Percentiles rank a stretch among this genome's conserved stretches.
Conservation (phyloP, 768 basidiomycete species). For the Auriscalpium microsporum region DNA sequence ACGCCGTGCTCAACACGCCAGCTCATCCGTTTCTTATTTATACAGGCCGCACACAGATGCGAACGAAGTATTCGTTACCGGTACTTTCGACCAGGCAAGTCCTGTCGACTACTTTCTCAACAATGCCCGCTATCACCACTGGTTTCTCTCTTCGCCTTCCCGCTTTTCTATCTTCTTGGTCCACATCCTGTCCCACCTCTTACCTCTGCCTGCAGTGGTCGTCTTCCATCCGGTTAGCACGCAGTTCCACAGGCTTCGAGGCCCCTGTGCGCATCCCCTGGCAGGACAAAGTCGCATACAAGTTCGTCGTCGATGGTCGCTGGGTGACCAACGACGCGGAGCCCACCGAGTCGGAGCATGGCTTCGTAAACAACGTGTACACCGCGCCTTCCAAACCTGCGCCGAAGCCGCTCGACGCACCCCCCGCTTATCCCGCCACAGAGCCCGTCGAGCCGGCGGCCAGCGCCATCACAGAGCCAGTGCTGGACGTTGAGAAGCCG, state of each 20-base stretch:
- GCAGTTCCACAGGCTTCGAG: conserved; percentile 21
- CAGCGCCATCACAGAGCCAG: not conserved
- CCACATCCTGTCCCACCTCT: not conserved
- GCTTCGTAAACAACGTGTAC: conserved; percentile 27
- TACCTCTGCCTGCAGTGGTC: conserved; percentile 18
- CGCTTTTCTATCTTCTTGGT: conserved; percentile 6
- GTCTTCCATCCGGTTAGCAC: conserved; percentile 21
- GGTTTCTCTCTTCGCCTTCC: conserved; percentile 14
- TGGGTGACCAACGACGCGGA: conserved; percentile 22
- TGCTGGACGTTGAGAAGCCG: not conserved
- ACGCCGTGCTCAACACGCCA: not conserved
- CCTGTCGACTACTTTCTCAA: not conserved
- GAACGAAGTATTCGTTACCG: conserved; percentile 14
- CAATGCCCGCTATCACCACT: conserved; percentile 10
- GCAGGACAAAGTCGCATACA: conserved; percentile 23
- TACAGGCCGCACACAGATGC: conserved; percentile 15
- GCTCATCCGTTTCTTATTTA: not conserved
- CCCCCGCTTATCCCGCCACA: not conserved
- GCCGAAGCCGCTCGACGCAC: not conserved
- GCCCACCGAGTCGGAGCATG: conserved; percentile 21
- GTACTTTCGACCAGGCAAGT: conserved; percentile 18
- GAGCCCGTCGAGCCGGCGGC: not conserved
- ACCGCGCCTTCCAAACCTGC: conserved; percentile 14
- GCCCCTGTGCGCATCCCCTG: conserved; percentile 20
- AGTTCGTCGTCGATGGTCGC: conserved; percentile 28